phyloP scores from a whole-genome alignment of 345 rosid species.

The Iberis pinnata region DNA sequence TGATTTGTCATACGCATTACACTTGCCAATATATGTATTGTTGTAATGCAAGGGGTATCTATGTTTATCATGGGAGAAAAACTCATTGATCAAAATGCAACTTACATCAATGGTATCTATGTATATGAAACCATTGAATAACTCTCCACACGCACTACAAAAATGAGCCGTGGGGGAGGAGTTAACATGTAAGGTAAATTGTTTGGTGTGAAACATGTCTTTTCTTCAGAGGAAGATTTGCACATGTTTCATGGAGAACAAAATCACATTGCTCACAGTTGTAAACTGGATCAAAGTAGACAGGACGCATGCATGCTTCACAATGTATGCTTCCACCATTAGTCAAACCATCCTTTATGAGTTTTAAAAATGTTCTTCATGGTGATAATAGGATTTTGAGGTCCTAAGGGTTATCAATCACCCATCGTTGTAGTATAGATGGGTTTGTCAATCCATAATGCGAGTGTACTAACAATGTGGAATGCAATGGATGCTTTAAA shows the following conservation, averaged over 20 bases:
- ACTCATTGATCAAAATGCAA: background rate
- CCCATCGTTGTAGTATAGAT: no score
- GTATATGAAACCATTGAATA: background rate
- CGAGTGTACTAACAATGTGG: no score
- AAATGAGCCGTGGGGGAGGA: background rate
- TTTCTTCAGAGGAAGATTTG: background rate
- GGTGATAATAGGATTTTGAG: background rate
- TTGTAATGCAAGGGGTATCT: background rate
- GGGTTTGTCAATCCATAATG: no score
- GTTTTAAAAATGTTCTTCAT: background rate
- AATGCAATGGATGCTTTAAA: no score
- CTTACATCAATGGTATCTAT: background rate
- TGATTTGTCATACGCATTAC: background rate
- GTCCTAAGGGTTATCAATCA: no score
- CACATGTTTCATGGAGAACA: background rate
- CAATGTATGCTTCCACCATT: background rate
- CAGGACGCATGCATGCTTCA: background rate
- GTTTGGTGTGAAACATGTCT: background rate
- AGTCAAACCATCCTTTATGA: background rate
- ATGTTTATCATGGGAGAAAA: background rate
- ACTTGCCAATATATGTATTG: background rate
- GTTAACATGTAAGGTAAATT: background rate
- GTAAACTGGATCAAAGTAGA: background rate
- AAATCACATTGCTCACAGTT: background rate
- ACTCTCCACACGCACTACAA: background rate